These are phyloP conservation scores for Apiospora pterosperma DNA, from an alignment of 2,329 filamentous ascomycete genomes.

Conservation along the genomic window DNA sequence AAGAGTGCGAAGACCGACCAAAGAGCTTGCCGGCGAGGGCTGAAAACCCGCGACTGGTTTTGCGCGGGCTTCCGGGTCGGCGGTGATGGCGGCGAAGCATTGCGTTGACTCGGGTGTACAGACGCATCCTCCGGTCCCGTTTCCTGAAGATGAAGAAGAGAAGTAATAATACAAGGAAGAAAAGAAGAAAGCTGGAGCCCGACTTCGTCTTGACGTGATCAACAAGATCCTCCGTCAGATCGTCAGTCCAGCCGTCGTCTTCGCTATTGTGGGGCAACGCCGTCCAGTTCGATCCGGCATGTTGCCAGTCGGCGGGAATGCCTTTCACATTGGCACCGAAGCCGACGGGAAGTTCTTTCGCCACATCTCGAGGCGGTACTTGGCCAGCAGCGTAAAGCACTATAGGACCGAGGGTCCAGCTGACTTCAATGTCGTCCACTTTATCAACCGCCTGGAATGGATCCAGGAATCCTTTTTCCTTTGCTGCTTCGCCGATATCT, in stretches of 20 bases:
- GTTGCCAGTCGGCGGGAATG: conserved; percentile 77
- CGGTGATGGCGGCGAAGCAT: conserved; percentile 39
- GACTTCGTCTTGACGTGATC: conserved; percentile 63
- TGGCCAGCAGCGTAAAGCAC: conserved; percentile 91
- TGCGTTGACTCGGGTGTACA: conserved; percentile 51
- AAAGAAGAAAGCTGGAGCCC: conserved; percentile 71
- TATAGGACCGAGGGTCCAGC: conserved; percentile 97
- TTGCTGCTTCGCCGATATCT: conserved; percentile 62
- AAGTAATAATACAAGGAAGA: conserved; percentile 69
- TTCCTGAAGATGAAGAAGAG: conserved; percentile 74
- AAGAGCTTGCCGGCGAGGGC: conserved; percentile 62
- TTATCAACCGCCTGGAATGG: conserved; percentile 92
- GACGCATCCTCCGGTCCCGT: conserved; percentile 65
- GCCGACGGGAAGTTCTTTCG: conserved; percentile 70
- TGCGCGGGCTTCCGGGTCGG: conserved; percentile 44
- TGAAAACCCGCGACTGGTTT: conserved; percentile 44
- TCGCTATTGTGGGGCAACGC: conserved; percentile 28
- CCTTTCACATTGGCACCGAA: conserved; percentile 81
- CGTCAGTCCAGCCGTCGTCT: conserved; percentile 52
- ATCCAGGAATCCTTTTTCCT: conserved; percentile 73
- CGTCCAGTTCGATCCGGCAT: conserved; percentile 60
- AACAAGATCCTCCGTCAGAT: conserved; percentile 54
- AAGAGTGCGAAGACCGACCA: conserved; percentile 52
- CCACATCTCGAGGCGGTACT: conserved; percentile 60
- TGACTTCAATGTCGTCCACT: conserved; percentile 86